A percentile compares a stretch with the other conserved stretches of the same genome.
These are phyloP conservation scores for Monilinia laxa DNA, from an alignment of 2,329 filamentous ascomycete species.

Conservation along the genomic window DNA sequence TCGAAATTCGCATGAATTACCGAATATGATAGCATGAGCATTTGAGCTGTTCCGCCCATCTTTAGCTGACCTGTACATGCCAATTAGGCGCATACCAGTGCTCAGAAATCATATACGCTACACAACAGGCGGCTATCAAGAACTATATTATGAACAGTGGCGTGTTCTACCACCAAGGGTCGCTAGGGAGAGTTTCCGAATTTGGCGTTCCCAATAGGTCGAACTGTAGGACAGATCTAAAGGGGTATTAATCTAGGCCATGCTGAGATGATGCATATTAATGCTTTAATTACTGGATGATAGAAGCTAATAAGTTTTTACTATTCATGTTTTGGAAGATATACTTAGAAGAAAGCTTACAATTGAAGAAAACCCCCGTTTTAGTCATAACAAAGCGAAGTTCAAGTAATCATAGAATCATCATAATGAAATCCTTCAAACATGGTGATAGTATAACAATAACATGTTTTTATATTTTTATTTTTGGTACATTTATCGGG, in stretches of 20 bases:
- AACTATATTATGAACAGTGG: not conserved
- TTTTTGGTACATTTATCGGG: not conserved
- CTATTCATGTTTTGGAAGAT: no score
- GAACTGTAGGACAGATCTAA: not conserved
- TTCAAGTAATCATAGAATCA: no score
- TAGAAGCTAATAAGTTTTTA: not conserved
- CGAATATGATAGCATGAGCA: no score
- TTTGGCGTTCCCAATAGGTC: not conserved
- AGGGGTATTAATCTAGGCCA: not conserved
- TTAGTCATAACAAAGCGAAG: no score
- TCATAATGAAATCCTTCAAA: not conserved
- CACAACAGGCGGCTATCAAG: no score
- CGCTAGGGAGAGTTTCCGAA: not conserved
- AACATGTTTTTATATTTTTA: not conserved
- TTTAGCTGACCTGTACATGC: not conserved
- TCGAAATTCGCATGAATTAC: not conserved
- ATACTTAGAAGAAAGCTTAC: no score
- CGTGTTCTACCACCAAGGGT: not conserved
- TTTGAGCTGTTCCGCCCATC: not conserved
- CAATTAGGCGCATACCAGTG: not conserved
- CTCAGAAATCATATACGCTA: not conserved
- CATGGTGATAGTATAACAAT: not conserved
- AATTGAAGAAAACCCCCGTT: no score
- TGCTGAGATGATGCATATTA: not conserved
- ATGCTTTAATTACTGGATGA: not conserved